Base-by-base conservation (phyloP, 192 early-diverging fungal species). In the Coemansia guatemalensis region DNA sequence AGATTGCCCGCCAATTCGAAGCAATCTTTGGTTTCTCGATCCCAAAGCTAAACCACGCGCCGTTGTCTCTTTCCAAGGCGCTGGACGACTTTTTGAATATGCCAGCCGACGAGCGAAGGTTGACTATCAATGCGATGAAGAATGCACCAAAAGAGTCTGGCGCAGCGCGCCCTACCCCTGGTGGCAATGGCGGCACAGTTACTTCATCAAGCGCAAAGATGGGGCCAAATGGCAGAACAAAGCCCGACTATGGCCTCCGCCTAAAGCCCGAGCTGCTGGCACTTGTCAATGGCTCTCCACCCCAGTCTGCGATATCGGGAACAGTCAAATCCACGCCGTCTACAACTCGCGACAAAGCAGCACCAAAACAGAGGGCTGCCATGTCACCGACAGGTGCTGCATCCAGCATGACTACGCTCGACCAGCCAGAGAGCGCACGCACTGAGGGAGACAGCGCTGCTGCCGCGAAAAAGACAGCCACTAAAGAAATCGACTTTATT, bases 11-110 rank as follows among this genome's bases (percentile, higher is more conserved):
- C 4, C 77, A 69, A 59, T 74, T 83, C 41, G 78, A 80, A 58
- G 27, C 55, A 20, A 80, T 75, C 1, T 83, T 83, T 61, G 82
- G 82, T 0, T 75, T 80, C n/a, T 52, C 64, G 14, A 83, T 83
- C 24, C 82, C 82, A 20, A 70, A 66, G 22, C 67, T 81, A n/a
- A 76, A 51, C 47, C 82, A 83, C 23, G 82, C 82, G 41, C 82
- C 82, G 22, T 20, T 83, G 60, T 83, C 82, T 44, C 64, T 83
- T 62, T 75, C 82, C 3, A 63, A 67, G 58, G 78, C 77, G 5
- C 57, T 83, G 3, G 82, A 83, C 55, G 78, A 79, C 52, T 83
- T 76, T 65, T n/a, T 80, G 54, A 68, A 75, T 12, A 80, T 73
- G 67, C 70, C 82, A 23, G 51, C 59, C 5, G 76, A 69, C 9